These are phyloP conservation scores for Cordyceps cateniannulata DNA, from an alignment of 2,329 filamentous ascomycete genomes.

Conservation along the genomic window DNA sequence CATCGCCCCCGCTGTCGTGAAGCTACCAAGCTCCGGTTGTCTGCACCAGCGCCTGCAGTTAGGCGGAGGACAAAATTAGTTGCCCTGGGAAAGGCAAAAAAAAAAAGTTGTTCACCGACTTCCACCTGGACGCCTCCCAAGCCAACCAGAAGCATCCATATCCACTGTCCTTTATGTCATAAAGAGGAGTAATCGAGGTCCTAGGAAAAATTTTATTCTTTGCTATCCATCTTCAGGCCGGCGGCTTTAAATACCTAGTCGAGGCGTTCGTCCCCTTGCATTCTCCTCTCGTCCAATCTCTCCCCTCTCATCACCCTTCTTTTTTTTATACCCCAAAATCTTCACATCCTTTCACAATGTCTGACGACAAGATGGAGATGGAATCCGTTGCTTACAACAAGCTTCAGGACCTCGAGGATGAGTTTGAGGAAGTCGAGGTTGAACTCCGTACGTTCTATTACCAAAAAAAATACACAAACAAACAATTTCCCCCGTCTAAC, in stretches of 20 bases:
- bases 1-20: background rate
- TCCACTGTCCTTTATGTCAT: slow-evolving; percentile 12
- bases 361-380: slow-evolving; percentile 25
- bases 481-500: background rate
- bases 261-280: background rate
- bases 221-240: background rate
- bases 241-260: slow-evolving; percentile 1
- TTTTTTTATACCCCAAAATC: background rate
- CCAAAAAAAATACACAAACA: background rate
- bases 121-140: background rate
- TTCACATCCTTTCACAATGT: slow-evolving; percentile 4
- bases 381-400: slow-evolving; percentile 65
- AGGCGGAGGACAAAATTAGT: background rate
- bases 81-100: background rate
- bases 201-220: background rate
- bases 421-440: slow-evolving; percentile 77
- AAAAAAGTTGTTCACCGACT: slow-evolving; percentile 9
- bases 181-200: background rate
- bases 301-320: background rate
- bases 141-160: slow-evolving; percentile 9
- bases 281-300: background rate
- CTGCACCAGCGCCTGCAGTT: no score
- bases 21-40: no score
- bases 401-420: slow-evolving; percentile 70
- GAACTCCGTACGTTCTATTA: slow-evolving; percentile 61